A percentile compares a stretch with the other conserved stretches of the same genome.
phyloP scores from a whole-genome alignment of 768 basidiomycete genomes.

The Lactarius psammicola region DNA sequence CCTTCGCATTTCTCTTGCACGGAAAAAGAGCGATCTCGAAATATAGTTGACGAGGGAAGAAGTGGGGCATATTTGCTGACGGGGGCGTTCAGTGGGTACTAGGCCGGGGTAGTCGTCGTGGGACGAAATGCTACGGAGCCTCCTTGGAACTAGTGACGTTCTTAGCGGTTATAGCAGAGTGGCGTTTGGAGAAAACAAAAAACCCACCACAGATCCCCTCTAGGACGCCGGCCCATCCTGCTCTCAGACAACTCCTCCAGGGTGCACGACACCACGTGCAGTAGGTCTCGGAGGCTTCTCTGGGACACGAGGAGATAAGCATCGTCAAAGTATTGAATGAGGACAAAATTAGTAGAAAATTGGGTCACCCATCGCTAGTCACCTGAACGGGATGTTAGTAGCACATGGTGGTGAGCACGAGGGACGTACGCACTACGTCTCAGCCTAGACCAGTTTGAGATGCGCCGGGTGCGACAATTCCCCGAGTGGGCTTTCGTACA shows the following conservation, averaged over 20 bases:
- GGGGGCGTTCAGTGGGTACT: not conserved
- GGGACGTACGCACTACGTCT: not conserved
- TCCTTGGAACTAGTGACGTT: not conserved
- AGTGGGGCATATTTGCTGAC: not conserved
- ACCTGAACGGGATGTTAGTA: not conserved
- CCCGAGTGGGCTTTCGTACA: not conserved
- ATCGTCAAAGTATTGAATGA: not conserved
- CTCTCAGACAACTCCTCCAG: constrained; percentile 5
- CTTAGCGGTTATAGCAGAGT: not conserved
- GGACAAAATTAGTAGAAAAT: not conserved
- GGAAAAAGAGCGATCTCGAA: not conserved
- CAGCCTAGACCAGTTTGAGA: not conserved
- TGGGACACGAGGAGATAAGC: not conserved
- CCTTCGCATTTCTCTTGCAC: not conserved
- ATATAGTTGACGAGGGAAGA: not conserved
- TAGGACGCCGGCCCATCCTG: not conserved
- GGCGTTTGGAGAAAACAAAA: not conserved
- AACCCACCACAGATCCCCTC: not conserved
- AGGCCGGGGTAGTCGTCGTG: not conserved
- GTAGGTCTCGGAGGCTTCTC: not conserved
- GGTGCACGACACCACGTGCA: not conserved
- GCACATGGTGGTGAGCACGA: not conserved
- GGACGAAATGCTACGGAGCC: not conserved
- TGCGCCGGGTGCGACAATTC: not conserved
- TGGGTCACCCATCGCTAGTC: not conserved